Evolutionary conservation across 2,329 filamentous ascomycete species (phyloP).

Genomic region (Hypoxylon sp.): DNA sequence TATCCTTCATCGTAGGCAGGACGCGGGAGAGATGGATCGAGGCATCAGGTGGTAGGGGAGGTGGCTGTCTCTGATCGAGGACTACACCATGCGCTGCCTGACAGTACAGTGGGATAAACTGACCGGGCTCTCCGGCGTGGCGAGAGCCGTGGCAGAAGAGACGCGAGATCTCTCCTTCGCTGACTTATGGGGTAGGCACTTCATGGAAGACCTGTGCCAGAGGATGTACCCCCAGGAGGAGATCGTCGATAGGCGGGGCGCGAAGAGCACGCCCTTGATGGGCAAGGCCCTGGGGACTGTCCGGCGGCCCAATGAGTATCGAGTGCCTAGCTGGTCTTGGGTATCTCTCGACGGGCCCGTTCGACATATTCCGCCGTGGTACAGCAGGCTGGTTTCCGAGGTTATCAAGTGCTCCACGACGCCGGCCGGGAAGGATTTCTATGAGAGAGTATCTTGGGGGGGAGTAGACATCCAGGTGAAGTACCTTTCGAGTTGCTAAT

Average conservation of each 20-base stretch:
- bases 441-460: slow-evolving; percentile 22
- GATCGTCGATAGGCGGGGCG: slow-evolving; percentile 18
- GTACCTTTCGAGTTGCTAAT: slow-evolving; percentile 15
- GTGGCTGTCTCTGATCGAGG: slow-evolving; percentile 26
- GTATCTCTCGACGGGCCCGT: slow-evolving; percentile 26
- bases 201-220: slow-evolving; percentile 28
- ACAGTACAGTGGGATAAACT: slow-evolving; percentile 21
- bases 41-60: slow-evolving; percentile 20
- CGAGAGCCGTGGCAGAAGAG: slow-evolving; percentile 18
- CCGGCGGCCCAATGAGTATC: slow-evolving; percentile 18
- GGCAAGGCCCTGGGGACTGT: slow-evolving; percentile 12
- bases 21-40: slow-evolving; percentile 14
- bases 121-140: slow-evolving; percentile 25
- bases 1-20: slow-evolving; percentile 30
- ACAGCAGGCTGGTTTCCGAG: slow-evolving; percentile 14
- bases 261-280: slow-evolving; percentile 16
- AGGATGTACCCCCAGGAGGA: slow-evolving; percentile 22
- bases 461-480: slow-evolving; percentile 27
- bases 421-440: slow-evolving; percentile 18
- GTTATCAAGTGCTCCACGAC: slow-evolving; percentile 18
- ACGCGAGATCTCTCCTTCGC: slow-evolving; percentile 22
- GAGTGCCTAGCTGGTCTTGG: slow-evolving; percentile 29
- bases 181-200: slow-evolving; percentile 24
- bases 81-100: slow-evolving; percentile 23
- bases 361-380: slow-evolving; percentile 22